phyloP scores from a whole-genome alignment of 2,329 filamentous ascomycete genomes.

The Claviceps africana region DNA sequence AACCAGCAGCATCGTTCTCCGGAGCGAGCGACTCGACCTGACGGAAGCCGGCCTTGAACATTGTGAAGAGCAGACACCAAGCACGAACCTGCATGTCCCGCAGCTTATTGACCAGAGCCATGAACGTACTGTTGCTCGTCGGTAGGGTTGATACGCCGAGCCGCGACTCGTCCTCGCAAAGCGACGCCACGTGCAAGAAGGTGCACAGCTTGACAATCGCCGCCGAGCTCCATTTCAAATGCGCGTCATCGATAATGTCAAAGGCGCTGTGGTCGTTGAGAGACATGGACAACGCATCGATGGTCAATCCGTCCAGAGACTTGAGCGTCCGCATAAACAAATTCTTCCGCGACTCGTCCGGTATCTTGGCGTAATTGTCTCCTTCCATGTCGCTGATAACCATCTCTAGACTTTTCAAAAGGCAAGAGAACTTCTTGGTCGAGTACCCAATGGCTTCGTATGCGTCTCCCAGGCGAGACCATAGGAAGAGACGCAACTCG shows the following conservation, averaged over 20 bases:
- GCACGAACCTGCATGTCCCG: slow-evolving; percentile 76
- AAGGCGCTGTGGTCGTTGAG: slow-evolving; percentile 57
- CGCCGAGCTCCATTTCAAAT: slow-evolving; percentile 58
- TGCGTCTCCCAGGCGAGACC: slow-evolving; percentile 80
- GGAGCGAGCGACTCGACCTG: slow-evolving; percentile 44
- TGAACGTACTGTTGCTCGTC: slow-evolving; percentile 40
- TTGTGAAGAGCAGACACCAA: slow-evolving; percentile 76
- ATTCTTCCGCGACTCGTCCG: slow-evolving; percentile 51
- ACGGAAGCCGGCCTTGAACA: slow-evolving; percentile 67
- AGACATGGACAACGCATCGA: slow-evolving; percentile 54
- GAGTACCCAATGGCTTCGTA: slow-evolving; percentile 74
- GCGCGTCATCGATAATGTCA: slow-evolving; percentile 70
- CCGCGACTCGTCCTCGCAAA: slow-evolving; percentile 76
- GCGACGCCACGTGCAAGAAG: slow-evolving; percentile 63
- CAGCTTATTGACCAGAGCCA: slow-evolving; percentile 47
- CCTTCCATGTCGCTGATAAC: slow-evolving; percentile 49
- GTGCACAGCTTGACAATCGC: slow-evolving; percentile 58
- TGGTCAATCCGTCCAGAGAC: slow-evolving; percentile 62
- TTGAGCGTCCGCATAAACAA: slow-evolving; percentile 65
- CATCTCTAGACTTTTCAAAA: slow-evolving; percentile 73
- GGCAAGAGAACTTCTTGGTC: slow-evolving; percentile 80
- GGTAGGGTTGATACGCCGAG: slow-evolving; percentile 56
- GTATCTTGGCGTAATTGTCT: slow-evolving; percentile 48
- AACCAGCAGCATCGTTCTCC: slow-evolving; percentile 62
- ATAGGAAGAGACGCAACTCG: slow-evolving; percentile 72